Evolutionary conservation across 768 basidiomycete genomes (phyloP).

Genomic region (Mycena kentingensis): DNA sequence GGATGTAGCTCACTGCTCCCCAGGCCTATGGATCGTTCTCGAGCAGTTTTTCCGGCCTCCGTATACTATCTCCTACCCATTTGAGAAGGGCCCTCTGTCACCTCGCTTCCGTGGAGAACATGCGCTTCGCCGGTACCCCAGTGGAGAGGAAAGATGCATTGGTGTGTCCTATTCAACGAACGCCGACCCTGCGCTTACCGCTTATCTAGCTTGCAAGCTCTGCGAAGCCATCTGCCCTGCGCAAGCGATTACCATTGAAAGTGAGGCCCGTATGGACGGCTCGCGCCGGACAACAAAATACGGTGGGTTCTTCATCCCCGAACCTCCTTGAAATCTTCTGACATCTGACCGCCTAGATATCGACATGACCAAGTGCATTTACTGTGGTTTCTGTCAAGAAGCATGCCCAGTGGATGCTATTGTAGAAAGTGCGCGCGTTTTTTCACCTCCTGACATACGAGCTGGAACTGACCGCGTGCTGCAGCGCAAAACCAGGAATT

Average conservation of each 20-base stretch:
- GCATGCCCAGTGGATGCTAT: conserved; percentile 99
- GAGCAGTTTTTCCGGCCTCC: conserved; percentile 93
- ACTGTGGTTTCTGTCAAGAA: conserved; percentile 99
- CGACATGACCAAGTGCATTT: conserved; percentile 99
- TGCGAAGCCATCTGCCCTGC: conserved; percentile 99
- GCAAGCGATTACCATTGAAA: conserved; percentile 99
- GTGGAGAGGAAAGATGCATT: conserved; percentile 98
- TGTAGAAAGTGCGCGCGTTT: conserved; percentile 83
- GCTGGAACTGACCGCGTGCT: conserved; percentile 11
- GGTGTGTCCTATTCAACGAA: conserved; percentile 53
- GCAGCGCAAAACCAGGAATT: conserved; percentile 96
- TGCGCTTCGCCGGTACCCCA: conserved; percentile 93
- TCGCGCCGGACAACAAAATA: conserved; percentile 97
- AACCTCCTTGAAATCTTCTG: conserved; percentile 7
- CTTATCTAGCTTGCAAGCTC: conserved; percentile 84
- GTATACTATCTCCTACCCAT: conserved; percentile 98
- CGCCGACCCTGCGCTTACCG: conserved; percentile 4
- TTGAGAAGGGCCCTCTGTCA: conserved; percentile 96
- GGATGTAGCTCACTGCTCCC: conserved; percentile 17
- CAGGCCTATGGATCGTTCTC: conserved; percentile 97
- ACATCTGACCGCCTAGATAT: conserved; percentile 63
- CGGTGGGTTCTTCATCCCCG: conserved; percentile 49
- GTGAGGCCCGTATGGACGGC: conserved; percentile 93
- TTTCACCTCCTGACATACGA: conserved; percentile 3
- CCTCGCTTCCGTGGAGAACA: conserved; percentile 99